Evolutionary conservation across 2,329 filamentous ascomycete species (phyloP), one percentile per base, ranked within the genome.

Genomic region (Dactylonectria macrodidyma): DNA sequence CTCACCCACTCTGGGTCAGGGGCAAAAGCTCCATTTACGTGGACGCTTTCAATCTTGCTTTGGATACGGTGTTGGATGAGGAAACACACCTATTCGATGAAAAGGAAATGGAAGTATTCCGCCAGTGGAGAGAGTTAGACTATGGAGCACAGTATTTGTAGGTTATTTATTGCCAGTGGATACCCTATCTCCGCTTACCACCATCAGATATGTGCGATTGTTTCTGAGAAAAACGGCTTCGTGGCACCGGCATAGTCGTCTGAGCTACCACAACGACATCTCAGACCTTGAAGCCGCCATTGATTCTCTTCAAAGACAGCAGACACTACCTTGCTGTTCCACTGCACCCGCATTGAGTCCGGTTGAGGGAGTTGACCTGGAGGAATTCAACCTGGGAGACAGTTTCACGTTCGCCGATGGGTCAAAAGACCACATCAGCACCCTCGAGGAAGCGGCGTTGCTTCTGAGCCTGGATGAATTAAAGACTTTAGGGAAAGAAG

Each of bases 121-220:
- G 84, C 3, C 85, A 91, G 65, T 99, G 95, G 95, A 88, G 84
- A 67, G 80, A 81, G 0, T 78, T 98, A 59, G 84, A 86, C 33
- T 98, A 98, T 78, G 94, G 98, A 78, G 88, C 94, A 19, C 95
- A 98, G 76, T 98, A 97, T 80, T 81, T 99, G 90, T 98, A 86
- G 77, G 92, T 79, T 12, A 12, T 38, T 22, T 50, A 19, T 16
- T 55, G 22, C 46, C 36, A 11, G 64, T 9, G 10, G 5, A 14
- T 59, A 2, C 8, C 52, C 44, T 44, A 5, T 52, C 30, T 22
- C 55, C 34, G 38, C 70, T 75, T 58, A 73, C 65, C 54, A 54
- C 34, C 16, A 19, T 34, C 68, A 95, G 93, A 78, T 97, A 98
- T 81, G 95, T 98, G 14, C 91, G 96, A 24, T 84, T 99, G 1